A percentile compares a stretch with the other conserved stretches of the same genome.
Evolutionary conservation across 1,139 yeast species (phyloP).

Genomic region (Blastobotrys malaysiensis): DNA sequence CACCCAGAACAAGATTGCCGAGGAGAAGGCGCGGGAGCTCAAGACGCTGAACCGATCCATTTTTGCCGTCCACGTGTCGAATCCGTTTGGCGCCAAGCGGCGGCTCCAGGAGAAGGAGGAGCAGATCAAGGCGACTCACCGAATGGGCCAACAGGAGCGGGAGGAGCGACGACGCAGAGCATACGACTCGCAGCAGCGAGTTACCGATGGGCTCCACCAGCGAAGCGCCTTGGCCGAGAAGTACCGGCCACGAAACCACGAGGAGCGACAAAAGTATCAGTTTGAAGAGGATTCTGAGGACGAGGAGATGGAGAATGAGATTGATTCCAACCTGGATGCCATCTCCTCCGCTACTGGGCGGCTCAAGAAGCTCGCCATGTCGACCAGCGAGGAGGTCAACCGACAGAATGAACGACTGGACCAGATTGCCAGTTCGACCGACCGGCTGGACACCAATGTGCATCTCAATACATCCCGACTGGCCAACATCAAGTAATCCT

Average conservation of each 20-base stretch:
- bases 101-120: slow-evolving; percentile 74
- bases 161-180: slow-evolving; percentile 43
- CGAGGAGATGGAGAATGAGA: slow-evolving; percentile 54
- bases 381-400: slow-evolving; percentile 50
- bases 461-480: slow-evolving; percentile 44
- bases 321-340: slow-evolving; percentile 50
- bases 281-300: slow-evolving; percentile 59
- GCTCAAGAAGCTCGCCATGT: slow-evolving; percentile 45
- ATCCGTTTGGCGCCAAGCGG: slow-evolving; percentile 83
- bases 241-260: slow-evolving; percentile 26
- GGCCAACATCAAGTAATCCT: slow-evolving; percentile 34
- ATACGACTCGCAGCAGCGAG: slow-evolving; percentile 45
- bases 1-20: slow-evolving; percentile 78
- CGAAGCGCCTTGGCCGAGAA: slow-evolving; percentile 35
- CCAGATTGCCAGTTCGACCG: slow-evolving; percentile 48
- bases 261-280: slow-evolving; percentile 43
- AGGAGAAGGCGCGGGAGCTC: slow-evolving; percentile 76
- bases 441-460: slow-evolving; percentile 47
- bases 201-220: slow-evolving; percentile 39
- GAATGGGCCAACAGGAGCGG: slow-evolving; percentile 44
- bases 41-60: slow-evolving; percentile 75
- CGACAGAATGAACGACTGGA: slow-evolving; percentile 48
- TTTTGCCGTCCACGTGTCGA: slow-evolving; percentile 72
- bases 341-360: slow-evolving; percentile 45
- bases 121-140: slow-evolving; percentile 57